Percentiles rank a stretch among this genome's conserved stretches.
Conservation (phyloP, 495 filamentous ascomycete species). For the Cladorrhinum samala region DNA sequence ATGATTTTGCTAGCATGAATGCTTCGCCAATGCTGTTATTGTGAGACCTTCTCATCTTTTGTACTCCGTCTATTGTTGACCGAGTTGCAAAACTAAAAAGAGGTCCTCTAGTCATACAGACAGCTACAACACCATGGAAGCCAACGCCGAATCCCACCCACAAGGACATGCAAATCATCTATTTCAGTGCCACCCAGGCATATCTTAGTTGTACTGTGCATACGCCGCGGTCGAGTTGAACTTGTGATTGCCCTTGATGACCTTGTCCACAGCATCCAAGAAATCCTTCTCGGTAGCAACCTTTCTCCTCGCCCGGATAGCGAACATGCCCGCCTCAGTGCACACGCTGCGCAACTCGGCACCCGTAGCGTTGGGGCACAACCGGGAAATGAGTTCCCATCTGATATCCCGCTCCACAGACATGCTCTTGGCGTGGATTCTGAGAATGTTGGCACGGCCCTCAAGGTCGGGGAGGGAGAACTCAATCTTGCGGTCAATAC, state of each 20-base stretch:
- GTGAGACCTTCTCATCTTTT: neutral
- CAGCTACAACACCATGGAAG: constrained; percentile 8
- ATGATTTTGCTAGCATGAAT: too few species aligned
- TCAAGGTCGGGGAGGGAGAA: constrained; percentile 96
- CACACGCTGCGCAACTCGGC: constrained; percentile 92
- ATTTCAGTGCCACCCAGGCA: neutral
- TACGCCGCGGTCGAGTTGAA: constrained; percentile 99
- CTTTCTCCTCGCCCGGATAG: constrained; percentile 93
- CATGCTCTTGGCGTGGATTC: constrained; percentile 99
- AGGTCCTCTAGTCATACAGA: constrained; percentile 14
- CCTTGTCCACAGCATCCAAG: constrained; percentile 94
- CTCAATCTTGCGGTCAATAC: constrained; percentile 98
- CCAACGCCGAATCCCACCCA: neutral
- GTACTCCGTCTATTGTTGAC: neutral
- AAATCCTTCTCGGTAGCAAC: constrained; percentile 99
- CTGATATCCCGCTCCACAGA: constrained; percentile 96
- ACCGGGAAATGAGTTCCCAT: constrained; percentile 93
- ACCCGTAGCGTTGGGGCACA: constrained; percentile 96
- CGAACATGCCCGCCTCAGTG: constrained; percentile 99
- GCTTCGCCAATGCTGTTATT: neutral
- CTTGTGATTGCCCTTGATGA: constrained; percentile 98
- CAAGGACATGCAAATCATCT: too few species aligned
- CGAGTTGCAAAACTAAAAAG: neutral
- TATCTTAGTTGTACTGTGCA: constrained; percentile 93
- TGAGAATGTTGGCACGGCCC: constrained; percentile 91